phyloP scores from a whole-genome alignment of 2,329 filamentous ascomycete species.

The Lecanicillium sp. region DNA sequence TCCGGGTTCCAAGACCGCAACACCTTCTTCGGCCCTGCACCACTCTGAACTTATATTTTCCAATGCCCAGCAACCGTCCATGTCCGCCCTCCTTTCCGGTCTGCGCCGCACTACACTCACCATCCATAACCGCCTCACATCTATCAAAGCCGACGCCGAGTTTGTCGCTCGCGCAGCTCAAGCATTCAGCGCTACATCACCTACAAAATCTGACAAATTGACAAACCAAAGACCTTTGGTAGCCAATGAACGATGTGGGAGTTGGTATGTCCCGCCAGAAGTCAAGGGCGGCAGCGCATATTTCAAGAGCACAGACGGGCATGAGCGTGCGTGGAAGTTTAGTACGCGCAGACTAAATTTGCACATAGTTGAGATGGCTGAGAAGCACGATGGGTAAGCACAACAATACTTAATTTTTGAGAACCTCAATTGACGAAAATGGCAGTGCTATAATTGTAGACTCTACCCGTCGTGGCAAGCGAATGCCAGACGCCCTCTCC shows the following conservation, averaged over 20 bases:
- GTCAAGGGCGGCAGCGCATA: constrained; percentile 69
- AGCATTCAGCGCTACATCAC: constrained; percentile 27
- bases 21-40: constrained; percentile 10
- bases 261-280: constrained; percentile 75
- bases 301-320: constrained; percentile 97
- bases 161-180: constrained; percentile 60
- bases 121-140: constrained; percentile 71
- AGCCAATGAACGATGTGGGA: constrained; percentile 91
- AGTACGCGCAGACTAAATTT: constrained; percentile 78
- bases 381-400: constrained; percentile 55
- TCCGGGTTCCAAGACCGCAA: background rate
- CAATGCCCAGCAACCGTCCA: constrained; percentile 48
- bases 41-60: constrained; percentile 41
- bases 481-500: constrained; percentile 88
- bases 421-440: background rate
- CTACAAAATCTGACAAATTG: background rate
- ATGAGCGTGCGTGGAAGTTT: constrained; percentile 85
- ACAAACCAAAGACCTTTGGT: constrained; percentile 58
- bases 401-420: background rate
- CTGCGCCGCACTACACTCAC: constrained; percentile 71
- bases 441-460: constrained; percentile 74
- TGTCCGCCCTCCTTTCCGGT: constrained; percentile 61
- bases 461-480: constrained; percentile 84
- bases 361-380: constrained; percentile 64
- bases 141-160: constrained; percentile 65